A percentile compares a stretch with the other conserved stretches of the same genome.
These are phyloP conservation scores for Calocybe indica DNA, from an alignment of 768 basidiomycete species.

Conservation along the genomic window DNA sequence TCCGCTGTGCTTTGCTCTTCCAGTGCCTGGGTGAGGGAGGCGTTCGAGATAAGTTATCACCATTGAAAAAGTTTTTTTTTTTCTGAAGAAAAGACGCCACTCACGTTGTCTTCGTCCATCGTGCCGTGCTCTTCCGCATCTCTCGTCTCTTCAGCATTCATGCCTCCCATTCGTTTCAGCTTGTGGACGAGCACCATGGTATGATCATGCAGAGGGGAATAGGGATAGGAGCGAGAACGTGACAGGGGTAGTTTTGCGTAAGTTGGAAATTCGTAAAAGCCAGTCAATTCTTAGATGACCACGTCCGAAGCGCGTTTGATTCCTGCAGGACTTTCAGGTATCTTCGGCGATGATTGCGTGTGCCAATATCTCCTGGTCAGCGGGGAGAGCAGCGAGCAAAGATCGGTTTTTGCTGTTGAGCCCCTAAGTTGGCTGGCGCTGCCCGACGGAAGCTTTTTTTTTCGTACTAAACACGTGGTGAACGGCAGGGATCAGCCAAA, in stretches of 20 bases:
- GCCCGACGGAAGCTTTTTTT: too few species aligned
- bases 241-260: constrained; percentile 12
- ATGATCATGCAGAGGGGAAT: constrained; percentile 1
- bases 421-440: too few species aligned
- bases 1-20: not conserved
- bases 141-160: constrained; percentile 7
- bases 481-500: too few species aligned
- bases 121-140: not conserved
- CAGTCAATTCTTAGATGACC: not conserved
- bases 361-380: too few species aligned
- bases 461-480: too few species aligned
- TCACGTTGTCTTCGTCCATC: constrained; percentile 3
- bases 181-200: constrained; percentile 17
- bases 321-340: too few species aligned
- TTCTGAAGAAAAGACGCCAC: too few species aligned
- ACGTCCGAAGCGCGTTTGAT: too few species aligned
- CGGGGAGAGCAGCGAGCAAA: too few species aligned
- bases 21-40: not conserved
- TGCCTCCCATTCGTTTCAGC: constrained; percentile 12
- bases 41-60: not conserved
- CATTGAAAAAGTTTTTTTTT: too few species aligned
- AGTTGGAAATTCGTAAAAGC: not conserved
- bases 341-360: too few species aligned
- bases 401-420: too few species aligned
- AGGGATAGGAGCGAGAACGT: not conserved